Evolutionary conservation across 1,284 basidiomycete genomes (phyloP).

Genomic region (Mycena citricolor): DNA sequence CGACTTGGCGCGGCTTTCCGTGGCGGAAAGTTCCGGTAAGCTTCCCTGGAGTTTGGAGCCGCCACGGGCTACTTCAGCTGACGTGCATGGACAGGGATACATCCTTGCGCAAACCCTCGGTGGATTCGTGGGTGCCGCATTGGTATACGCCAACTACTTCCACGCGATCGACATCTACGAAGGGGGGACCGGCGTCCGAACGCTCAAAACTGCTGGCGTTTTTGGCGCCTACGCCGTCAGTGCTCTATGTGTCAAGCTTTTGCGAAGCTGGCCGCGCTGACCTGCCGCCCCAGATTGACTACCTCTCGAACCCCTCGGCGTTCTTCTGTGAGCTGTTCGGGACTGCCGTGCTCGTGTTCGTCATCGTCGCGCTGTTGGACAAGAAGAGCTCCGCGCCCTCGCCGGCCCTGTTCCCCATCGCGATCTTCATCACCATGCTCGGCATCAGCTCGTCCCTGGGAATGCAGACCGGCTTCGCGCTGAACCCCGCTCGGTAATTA

Average conservation of each 20-base stretch:
- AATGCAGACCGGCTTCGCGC: slow-evolving; percentile 56
- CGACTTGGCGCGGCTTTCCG: slow-evolving; percentile 72
- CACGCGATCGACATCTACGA: slow-evolving; percentile 74
- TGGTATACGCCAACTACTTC: slow-evolving; percentile 76
- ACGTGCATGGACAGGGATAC: slow-evolving; percentile 42
- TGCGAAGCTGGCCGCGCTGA: neutral
- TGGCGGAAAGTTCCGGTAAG: slow-evolving; percentile 68
- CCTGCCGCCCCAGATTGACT: slow-evolving; percentile 41
- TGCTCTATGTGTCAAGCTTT: too few relatives aligned
- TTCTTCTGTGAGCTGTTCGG: slow-evolving; percentile 63
- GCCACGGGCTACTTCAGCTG: neutral
- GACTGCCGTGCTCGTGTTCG: slow-evolving; percentile 54
- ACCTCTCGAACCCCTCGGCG: slow-evolving; percentile 54
- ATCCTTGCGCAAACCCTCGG: slow-evolving; percentile 74
- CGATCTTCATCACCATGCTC: slow-evolving; percentile 54
- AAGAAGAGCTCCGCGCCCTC: slow-evolving; percentile 45
- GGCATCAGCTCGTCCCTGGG: slow-evolving; percentile 56
- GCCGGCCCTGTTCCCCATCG: slow-evolving; percentile 51
- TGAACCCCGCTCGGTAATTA: slow-evolving; percentile 59
- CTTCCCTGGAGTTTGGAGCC: slow-evolving; percentile 39
- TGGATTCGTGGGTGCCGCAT: slow-evolving; percentile 63
- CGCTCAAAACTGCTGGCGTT: slow-evolving; percentile 66
- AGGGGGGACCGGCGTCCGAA: slow-evolving; percentile 61
- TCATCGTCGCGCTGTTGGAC: slow-evolving; percentile 37
- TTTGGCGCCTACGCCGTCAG: slow-evolving; percentile 73